phyloP scores from a whole-genome alignment of 2,329 filamentous ascomycete genomes.

The Akanthomyces lecanii region DNA sequence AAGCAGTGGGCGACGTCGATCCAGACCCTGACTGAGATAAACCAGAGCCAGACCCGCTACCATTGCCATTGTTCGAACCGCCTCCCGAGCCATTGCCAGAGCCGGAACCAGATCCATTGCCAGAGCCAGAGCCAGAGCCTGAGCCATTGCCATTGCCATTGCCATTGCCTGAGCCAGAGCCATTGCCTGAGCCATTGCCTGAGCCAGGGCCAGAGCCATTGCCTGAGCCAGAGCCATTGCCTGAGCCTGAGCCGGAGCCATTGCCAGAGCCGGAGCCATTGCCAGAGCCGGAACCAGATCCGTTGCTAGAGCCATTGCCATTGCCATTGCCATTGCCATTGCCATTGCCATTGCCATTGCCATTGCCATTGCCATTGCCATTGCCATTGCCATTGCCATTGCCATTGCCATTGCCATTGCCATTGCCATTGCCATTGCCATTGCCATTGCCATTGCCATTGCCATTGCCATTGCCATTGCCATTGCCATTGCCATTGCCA shows the following conservation, averaged over 20 bases:
- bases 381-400: background rate
- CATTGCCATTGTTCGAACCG: no score
- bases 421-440: background rate
- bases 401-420: background rate
- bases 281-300: slow-evolving; percentile 1
- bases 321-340: no score
- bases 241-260: background rate
- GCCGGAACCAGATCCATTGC: background rate
- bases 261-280: background rate
- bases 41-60: background rate
- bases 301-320: background rate
- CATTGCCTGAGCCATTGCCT: background rate
- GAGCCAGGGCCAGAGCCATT: background rate
- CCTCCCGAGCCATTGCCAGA: background rate
- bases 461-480: background rate
- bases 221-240: background rate
- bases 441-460: background rate
- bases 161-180: background rate
- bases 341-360: background rate
- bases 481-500: background rate
- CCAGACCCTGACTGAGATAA: background rate
- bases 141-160: background rate
- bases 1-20: background rate
- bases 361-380: background rate
- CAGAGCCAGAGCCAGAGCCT: no score